Percentiles rank a stretch among this genome's conserved stretches.
Conservation (phyloP, 805 yeast species). For the Myxozyma neglecta region DNA sequence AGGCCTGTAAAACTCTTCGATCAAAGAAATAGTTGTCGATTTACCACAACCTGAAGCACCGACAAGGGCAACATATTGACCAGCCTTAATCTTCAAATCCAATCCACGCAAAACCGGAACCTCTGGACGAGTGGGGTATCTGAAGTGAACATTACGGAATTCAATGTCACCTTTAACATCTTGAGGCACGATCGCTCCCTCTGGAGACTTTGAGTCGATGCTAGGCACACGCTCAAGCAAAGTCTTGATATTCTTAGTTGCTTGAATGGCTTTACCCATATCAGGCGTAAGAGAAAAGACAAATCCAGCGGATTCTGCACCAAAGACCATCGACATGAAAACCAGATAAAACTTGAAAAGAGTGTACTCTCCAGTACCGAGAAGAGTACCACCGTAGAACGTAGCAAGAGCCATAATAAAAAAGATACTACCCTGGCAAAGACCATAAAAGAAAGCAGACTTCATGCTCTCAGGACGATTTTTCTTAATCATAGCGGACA, state of each 20-base stretch:
- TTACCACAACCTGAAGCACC: conserved; percentile 72
- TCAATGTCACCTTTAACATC: conserved; percentile 53
- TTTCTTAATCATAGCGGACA: conserved; percentile 34
- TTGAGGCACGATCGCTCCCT: conserved; percentile 36
- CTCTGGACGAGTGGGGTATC: conserved; percentile 39
- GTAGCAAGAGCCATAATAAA: conserved; percentile 46
- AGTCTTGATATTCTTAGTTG: conserved; percentile 40
- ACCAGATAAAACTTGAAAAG: conserved; percentile 45
- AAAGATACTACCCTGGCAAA: conserved; percentile 44
- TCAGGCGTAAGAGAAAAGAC: conserved; percentile 48
- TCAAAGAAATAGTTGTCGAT: conserved; percentile 50
- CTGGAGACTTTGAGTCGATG: conserved; percentile 40
- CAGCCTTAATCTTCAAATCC: conserved; percentile 56
- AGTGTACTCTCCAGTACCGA: conserved; percentile 39
- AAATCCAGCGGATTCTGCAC: conserved; percentile 48
- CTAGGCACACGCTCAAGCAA: conserved; percentile 41
- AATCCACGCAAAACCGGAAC: conserved; percentile 37
- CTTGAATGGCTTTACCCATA: conserved; percentile 46
- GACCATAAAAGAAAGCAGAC: conserved; percentile 42
- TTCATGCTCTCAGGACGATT: conserved; percentile 37
- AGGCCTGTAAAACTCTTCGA: conserved; percentile 54
- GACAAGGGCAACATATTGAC: conserved; percentile 85
- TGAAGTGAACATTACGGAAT: conserved; percentile 44
- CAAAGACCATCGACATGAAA: conserved; percentile 44
- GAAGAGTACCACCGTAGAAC: conserved; percentile 46